Evolutionary conservation across 306 rosid genomes (phyloP), one percentile per base, ranked within the genome.

Genomic region (Cucumis cinereus): DNA sequence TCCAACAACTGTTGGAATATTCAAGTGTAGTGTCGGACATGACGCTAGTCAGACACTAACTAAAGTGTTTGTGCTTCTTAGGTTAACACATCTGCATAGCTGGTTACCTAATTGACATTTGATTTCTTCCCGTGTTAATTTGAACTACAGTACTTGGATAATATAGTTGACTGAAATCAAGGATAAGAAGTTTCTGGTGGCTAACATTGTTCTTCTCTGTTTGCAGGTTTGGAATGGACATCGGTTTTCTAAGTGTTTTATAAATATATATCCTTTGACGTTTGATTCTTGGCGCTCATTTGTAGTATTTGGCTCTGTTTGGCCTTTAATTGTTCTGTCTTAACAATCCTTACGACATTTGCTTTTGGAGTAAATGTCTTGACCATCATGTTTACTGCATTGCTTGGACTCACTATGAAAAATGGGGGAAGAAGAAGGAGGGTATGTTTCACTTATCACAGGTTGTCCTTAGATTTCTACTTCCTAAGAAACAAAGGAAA

Each of bases 171-270:
- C 54, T 53, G 50, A 53, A 69, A 80, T 60, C 62, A 22, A 36
- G 67, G 24, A 53, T 62, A 58, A 50, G 43, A 58, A 47, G 68
- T 35, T 26, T 80, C 80, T 75, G 74, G 50, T 62, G 22, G 35
- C 85, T 49, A 54, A 10, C 13, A 61, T 43, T 57, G 9, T 26
- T 14, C 75, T 70, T 68, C 36, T 68, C 58, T 66, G 38, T 75
- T 28, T 79, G 84, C 92, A 93, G 98, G 89, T 90, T 47, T 90
- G 98, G 97, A 81, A 90, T 82, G 88, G 89, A 57, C 86, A 77
- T 73, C 78, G 77, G 69, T 76, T 88, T 80, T 88, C 98, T 7
- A 79, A 82, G 74, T 93, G 98, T 81, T 93, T 88, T 50, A 77
- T 78, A 67, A 85, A 91, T 81, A 80, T 90, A 93, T 93, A 93